Conservation (phyloP, 2,329 filamentous ascomycete species). For the Nothomitra cinnamomea region DNA sequence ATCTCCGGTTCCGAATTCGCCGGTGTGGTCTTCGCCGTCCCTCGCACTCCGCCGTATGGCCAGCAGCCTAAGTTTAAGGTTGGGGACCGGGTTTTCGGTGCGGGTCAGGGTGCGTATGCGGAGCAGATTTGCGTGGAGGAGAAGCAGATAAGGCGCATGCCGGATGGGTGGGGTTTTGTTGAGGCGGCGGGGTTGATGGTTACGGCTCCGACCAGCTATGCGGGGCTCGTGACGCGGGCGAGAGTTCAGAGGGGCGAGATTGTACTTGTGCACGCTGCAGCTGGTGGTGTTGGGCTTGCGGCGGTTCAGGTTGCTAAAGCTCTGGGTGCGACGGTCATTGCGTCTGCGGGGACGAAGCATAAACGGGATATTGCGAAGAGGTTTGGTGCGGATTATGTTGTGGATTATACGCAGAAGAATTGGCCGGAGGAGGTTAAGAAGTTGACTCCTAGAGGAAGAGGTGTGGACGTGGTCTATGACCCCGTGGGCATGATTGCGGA, state of each 20-base stretch:
- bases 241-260: constrained; percentile 41
- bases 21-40: constrained; percentile 54
- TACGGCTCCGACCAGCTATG: constrained; percentile 81
- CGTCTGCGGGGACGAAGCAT: constrained; percentile 64
- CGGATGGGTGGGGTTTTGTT: constrained; percentile 62
- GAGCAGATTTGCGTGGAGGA: constrained; percentile 55
- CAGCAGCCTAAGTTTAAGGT: constrained; percentile 45
- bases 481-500: constrained; percentile 79
- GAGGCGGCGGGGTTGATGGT: constrained; percentile 84
- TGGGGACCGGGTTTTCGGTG: constrained; percentile 76
- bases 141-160: constrained; percentile 51
- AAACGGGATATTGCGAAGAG: constrained; percentile 64
- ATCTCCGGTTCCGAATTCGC: constrained; percentile 75
- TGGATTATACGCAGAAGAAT: constrained; percentile 57
- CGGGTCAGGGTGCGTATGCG: constrained; percentile 71
- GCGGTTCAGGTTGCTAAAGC: constrained; percentile 92
- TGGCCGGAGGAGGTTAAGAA: constrained; percentile 56
- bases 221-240: constrained; percentile 62
- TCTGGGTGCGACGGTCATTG: constrained; percentile 79
- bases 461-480: constrained; percentile 90
- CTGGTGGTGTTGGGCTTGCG: constrained; percentile 77
- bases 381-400: constrained; percentile 70
- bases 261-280: constrained; percentile 81
- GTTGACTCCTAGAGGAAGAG: constrained; percentile 52
- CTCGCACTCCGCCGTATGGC: constrained; percentile 29